phyloP scores from a whole-genome alignment of 2,329 filamentous ascomycete genomes.

The Trichoderma sp. region DNA sequence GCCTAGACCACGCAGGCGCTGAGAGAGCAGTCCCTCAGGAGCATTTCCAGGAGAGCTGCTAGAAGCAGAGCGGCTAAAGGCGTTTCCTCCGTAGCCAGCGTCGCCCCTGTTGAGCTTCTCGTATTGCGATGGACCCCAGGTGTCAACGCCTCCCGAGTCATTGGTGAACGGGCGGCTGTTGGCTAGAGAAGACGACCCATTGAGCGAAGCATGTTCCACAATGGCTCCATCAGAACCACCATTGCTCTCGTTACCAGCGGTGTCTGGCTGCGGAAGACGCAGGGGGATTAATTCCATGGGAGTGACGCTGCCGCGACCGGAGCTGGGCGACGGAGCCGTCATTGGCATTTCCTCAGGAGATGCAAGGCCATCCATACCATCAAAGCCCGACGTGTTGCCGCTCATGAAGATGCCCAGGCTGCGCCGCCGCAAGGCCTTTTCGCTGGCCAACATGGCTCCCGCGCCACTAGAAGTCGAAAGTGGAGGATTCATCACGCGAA shows the following conservation, averaged over 20 bases:
- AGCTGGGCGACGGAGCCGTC: slow-evolving; percentile 20
- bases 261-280: slow-evolving; percentile 39
- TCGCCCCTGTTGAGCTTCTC: slow-evolving; percentile 70
- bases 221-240: slow-evolving; percentile 33
- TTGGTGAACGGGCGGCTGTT: slow-evolving; percentile 39
- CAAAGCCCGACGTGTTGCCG: slow-evolving; percentile 36
- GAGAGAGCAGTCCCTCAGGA: slow-evolving; percentile 69
- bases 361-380: slow-evolving; percentile 29
- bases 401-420: slow-evolving; percentile 54
- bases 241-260: slow-evolving; percentile 35
- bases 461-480: slow-evolving; percentile 41
- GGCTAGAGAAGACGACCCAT: slow-evolving; percentile 32
- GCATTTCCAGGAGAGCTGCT: slow-evolving; percentile 36
- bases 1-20: slow-evolving; percentile 65
- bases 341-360: background rate
- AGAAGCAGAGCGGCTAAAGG: slow-evolving; percentile 42
- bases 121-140: slow-evolving; percentile 48
- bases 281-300: slow-evolving; percentile 57
- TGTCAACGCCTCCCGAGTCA: slow-evolving; percentile 35
- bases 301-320: slow-evolving; percentile 34
- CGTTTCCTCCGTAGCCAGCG: slow-evolving; percentile 60
- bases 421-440: slow-evolving; percentile 60
- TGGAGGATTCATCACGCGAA: slow-evolving; percentile 52
- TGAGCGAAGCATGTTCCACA: slow-evolving; percentile 29
- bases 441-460: slow-evolving; percentile 55